Evolutionary conservation across 345 rosid genomes (phyloP).

Genomic region (Excoecaria cochinchinensis): DNA sequence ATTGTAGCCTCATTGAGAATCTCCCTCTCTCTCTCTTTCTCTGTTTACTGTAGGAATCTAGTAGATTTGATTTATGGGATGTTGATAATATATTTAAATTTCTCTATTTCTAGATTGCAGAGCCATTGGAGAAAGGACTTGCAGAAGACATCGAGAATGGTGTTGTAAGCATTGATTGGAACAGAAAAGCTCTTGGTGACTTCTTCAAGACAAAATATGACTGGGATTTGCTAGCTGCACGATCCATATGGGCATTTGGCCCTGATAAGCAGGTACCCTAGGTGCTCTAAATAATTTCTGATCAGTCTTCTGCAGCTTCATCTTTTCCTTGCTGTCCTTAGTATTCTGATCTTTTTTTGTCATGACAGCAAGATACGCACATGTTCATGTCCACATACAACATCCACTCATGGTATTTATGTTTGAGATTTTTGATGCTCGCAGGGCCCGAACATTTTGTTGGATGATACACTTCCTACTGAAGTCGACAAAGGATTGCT

Average conservation of each 20-base stretch:
- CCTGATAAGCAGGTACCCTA: slow-evolving; percentile 91
- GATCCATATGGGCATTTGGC: slow-evolving; percentile 98
- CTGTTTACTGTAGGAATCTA: not conserved
- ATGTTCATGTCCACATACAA: not conserved
- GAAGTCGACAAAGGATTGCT: slow-evolving; percentile 91
- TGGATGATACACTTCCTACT: slow-evolving; percentile 92
- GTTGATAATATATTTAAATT: not conserved
- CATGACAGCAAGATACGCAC: not conserved
- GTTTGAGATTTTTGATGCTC: slow-evolving; percentile 9
- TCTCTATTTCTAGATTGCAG: slow-evolving; percentile 70
- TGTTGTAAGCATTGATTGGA: slow-evolving; percentile 89
- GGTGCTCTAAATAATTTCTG: not conserved
- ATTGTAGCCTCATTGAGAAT: not conserved
- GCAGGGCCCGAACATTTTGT: slow-evolving; percentile 88
- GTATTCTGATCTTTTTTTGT: slow-evolving; percentile 1
- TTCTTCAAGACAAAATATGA: slow-evolving; percentile 90
- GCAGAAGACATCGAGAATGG: slow-evolving; percentile 94
- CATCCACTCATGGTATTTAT: not conserved
- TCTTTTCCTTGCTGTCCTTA: not conserved
- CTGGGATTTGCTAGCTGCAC: slow-evolving; percentile 97
- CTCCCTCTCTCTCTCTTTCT: not conserved
- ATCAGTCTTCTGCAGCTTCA: not conserved
- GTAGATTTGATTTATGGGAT: not conserved
- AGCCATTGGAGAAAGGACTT: slow-evolving; percentile 94
- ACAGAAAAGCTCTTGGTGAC: slow-evolving; percentile 79